These are phyloP conservation scores for Collybiopsis luxurians DNA, from an alignment of 768 basidiomycete species.

Conservation along the genomic window DNA sequence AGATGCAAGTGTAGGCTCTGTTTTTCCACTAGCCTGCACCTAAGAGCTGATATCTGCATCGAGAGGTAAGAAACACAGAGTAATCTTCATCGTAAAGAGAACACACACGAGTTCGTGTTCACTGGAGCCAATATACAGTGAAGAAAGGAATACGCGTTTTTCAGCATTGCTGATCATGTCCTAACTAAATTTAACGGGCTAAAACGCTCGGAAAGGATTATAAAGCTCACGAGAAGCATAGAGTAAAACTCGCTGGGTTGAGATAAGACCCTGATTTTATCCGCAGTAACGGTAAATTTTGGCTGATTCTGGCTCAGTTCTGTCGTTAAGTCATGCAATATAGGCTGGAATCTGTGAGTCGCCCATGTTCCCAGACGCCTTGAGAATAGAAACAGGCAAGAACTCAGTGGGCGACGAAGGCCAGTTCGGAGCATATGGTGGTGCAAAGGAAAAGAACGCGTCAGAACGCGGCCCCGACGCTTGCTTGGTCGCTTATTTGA, in stretches of 20 bases:
- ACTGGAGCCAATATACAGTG: conserved; percentile 80
- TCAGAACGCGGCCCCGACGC: no score
- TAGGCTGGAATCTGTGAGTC: conserved; percentile 23
- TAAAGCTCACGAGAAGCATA: conserved; percentile 48
- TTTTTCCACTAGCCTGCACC: conserved; percentile 54
- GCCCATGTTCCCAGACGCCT: not conserved
- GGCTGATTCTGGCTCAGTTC: conserved; percentile 42
- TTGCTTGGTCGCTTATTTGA: no score
- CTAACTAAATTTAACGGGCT: conserved; percentile 37
- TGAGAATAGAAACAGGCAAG: no score
- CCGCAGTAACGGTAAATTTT: conserved; percentile 40
- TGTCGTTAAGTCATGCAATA: conserved; percentile 34
- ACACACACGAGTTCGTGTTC: conserved; percentile 74
- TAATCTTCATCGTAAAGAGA: conserved; percentile 1
- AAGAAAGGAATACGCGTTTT: conserved; percentile 82
- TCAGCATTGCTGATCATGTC: conserved; percentile 76
- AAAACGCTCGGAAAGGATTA: not conserved
- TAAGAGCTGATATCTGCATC: conserved; percentile 66
- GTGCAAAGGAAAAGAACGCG: no score
- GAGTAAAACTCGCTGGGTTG: conserved; percentile 60
- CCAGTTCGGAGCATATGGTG: no score
- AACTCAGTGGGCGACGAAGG: no score
- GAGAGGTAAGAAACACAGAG: not conserved
- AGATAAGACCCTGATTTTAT: conserved; percentile 51
- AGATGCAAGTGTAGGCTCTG: conserved; percentile 65